Base-by-base conservation (phyloP, 331 rosid species). In the Malus hybrid region DNA sequence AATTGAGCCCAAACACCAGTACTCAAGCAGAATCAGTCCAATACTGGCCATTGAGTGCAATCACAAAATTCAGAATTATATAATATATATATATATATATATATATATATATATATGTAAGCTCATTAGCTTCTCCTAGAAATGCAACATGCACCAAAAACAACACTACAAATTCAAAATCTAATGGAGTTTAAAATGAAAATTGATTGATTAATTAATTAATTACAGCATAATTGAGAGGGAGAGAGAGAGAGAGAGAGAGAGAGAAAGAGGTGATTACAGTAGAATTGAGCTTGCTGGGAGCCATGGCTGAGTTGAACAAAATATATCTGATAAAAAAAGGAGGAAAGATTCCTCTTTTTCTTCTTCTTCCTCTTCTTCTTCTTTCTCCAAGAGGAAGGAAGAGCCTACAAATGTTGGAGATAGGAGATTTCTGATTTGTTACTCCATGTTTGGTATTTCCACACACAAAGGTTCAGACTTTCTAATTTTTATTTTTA, bases 241-340 rank as follows among this genome's bases (percentile, higher is more conserved):
- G 2, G 46, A 39, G 66, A 70, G 65, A 58, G 48, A 60, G 20
- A 26, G 16, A 18, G 62, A 58, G 77, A 42, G 77, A 70, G 78
- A 32, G 77, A 66, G 75, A 66, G 79, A 46, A 34, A 55, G 56
- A 26, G 2, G 46, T 48, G 42, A 50, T 78, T 86, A 84, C 90
- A 46, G 82, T 18, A 30, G 86, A 74, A 74, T 70, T 77, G 75
- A 77, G 64, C 86, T 84, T 86, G 90, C 81, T 79, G 68, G 86
- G 90, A 84, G 83, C 39, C 90, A 86, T 86, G 75, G 79, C 39
- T 42, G 76, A 61, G 78, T 10, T 19, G 30, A 42, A 42, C 48
- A 34, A 58, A 28, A 68, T 14, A 32, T 30, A 64, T 16, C 5
- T 64, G 46, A 75, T 14, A 28, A 74, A 29, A 50, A 8, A 6